These are phyloP conservation scores for Blastomyces silverae DNA, from an alignment of 2,329 filamentous ascomycete genomes.

Conservation along the genomic window DNA sequence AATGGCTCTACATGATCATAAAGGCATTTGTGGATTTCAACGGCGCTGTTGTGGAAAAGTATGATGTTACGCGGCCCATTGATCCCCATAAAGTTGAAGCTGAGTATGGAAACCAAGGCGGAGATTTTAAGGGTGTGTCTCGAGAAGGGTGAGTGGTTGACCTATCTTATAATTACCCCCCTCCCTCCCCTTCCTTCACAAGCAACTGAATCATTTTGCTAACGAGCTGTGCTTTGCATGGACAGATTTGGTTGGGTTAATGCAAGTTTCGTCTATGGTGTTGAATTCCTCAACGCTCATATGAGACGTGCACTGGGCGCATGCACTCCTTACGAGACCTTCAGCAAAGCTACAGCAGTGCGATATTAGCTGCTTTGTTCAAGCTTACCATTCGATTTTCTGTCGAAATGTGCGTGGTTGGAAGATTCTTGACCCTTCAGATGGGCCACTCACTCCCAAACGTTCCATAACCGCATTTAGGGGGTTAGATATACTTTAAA, in stretches of 20 bases:
- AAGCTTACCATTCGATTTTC: neutral
- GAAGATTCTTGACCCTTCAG: neutral
- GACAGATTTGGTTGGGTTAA: slow-evolving; percentile 96
- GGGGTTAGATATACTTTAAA: neutral
- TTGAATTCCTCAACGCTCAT: slow-evolving; percentile 81
- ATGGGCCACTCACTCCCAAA: neutral
- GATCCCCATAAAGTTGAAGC: slow-evolving; percentile 92
- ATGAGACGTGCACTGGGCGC: slow-evolving; percentile 84
- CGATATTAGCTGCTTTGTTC: neutral
- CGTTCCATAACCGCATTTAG: neutral
- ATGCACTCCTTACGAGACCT: slow-evolving; percentile 78
- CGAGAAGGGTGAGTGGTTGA: slow-evolving; percentile 76
- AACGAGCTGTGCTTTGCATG: slow-evolving; percentile 13
- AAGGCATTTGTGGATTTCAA: slow-evolving; percentile 99
- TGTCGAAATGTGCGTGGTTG: neutral
- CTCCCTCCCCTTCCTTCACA: neutral
- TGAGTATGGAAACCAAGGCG: slow-evolving; percentile 95
- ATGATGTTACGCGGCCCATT: slow-evolving; percentile 84
- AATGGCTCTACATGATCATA: slow-evolving; percentile 97
- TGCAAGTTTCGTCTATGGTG: slow-evolving; percentile 89
- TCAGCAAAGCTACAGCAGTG: slow-evolving; percentile 55
- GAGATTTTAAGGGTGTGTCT: slow-evolving; percentile 91
- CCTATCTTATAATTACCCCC: neutral
- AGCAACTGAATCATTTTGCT: neutral
- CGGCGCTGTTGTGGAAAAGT: slow-evolving; percentile 96